Conservation (phyloP, 441 rosid species). For the Populus hybrid region DNA sequence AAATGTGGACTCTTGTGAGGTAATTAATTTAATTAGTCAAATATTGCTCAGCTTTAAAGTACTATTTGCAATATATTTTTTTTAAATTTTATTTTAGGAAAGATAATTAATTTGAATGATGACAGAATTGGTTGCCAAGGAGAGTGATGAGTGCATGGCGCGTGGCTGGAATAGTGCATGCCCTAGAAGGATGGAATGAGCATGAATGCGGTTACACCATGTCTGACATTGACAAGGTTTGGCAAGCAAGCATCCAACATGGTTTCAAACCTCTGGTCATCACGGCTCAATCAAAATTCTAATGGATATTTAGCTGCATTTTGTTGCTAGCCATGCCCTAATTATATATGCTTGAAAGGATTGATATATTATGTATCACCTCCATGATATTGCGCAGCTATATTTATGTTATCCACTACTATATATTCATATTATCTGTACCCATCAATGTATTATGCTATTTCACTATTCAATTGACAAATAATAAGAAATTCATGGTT, state of each 20-base stretch:
- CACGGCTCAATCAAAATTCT: neutral
- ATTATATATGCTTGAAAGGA: too few relatives aligned
- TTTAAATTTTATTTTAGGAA: too few relatives aligned
- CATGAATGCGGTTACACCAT: slow-evolving; percentile 54
- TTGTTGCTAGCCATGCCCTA: neutral
- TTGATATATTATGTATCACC: too few relatives aligned
- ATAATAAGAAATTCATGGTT: too few relatives aligned
- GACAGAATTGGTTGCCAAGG: slow-evolving; percentile 67
- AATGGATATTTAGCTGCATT: neutral
- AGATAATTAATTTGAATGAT: neutral
- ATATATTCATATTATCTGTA: too few relatives aligned
- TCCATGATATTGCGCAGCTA: too few relatives aligned
- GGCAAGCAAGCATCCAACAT: slow-evolving; percentile 56
- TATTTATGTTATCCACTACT: too few relatives aligned
- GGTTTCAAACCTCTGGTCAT: slow-evolving; percentile 46
- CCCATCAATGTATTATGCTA: too few relatives aligned
- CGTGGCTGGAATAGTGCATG: slow-evolving; percentile 61
- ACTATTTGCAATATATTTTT: neutral
- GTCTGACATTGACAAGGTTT: slow-evolving; percentile 37
- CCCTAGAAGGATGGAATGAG: slow-evolving; percentile 54
- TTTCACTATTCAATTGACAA: too few relatives aligned
- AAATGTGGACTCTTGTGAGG: slow-evolving; percentile 77
- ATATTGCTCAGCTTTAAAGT: neutral
- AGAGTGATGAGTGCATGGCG: slow-evolving; percentile 83
- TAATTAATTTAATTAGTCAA: neutral